These are phyloP conservation scores for Sporothrix euskadiensis DNA, from an alignment of 2,329 filamentous ascomycete species.

Conservation along the genomic window DNA sequence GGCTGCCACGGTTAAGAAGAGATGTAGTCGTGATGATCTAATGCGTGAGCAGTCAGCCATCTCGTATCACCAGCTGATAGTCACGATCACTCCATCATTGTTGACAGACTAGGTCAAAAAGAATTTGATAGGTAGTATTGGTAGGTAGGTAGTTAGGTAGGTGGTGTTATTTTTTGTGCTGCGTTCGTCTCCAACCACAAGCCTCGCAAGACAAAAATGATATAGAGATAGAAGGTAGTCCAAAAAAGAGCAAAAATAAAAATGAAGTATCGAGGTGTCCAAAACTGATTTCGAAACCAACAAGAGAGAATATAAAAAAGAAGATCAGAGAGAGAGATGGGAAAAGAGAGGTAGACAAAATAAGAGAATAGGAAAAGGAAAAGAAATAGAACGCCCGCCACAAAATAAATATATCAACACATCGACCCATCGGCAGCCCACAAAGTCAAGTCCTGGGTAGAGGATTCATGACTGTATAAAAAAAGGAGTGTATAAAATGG, in stretches of 20 bases:
- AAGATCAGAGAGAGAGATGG: neutral
- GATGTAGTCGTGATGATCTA: no score
- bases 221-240: neutral
- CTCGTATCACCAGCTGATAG: neutral
- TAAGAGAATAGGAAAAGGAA: neutral
- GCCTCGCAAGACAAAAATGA: no score
- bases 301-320: conserved; percentile 8
- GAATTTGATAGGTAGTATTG: conserved; percentile 1
- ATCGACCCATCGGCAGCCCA: conserved; percentile 29
- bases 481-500: conserved; percentile 12
- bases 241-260: neutral
- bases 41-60: no score
- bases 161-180: neutral
- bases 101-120: neutral
- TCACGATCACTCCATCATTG: neutral
- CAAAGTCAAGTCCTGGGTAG: neutral
- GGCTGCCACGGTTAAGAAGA: neutral
- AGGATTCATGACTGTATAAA: neutral
- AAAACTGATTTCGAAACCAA: neutral
- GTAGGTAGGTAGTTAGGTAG: neutral
- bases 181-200: neutral
- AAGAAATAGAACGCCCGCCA: conserved; percentile 28
- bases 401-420: conserved; percentile 21
- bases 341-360: neutral
- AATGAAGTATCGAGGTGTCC: neutral